Base-by-base conservation (phyloP, 169 alveolate genomes). In the Eimeria zaria region DNA sequence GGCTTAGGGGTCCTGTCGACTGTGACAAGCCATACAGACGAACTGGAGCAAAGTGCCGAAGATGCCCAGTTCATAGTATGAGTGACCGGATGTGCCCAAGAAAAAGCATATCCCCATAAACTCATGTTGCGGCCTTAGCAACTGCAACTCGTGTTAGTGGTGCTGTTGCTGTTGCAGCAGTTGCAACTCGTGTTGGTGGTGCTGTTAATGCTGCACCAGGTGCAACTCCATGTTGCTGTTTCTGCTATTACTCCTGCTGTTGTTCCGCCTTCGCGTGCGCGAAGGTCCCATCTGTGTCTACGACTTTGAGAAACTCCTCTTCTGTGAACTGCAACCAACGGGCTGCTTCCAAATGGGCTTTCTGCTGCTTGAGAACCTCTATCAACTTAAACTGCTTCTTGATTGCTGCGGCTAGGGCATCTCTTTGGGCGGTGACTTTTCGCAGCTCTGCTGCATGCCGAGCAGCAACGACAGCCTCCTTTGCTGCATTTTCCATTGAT, bases 311-410 rank as follows among this genome's bases (percentile, higher is more conserved):
- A 87, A 98, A 98, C 93, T 98, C 99, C 76, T 98, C 99, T 94
- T 98, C 99, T 62, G 98, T 98, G 93, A 98, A 98, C 20, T 97
- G 97, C 8, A 98, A 97, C 88, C 97, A 64, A 87, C 98, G 98
- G 9, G 99, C 99, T 24, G 98, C 98, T 92, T 98, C 99, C 71
- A 98, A 83, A 95, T 98, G 99, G 87, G 97, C 98, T 95, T 98
- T 98, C 91, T 98, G 98, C 73, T 98, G 97, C 94, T 98, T 98
- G n/a, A 98, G 97, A 48, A 98, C 96, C 92, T 98, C 98, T 64
- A 98, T 98, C 53, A 98, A 97, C 95, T 98, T 98, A 97, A 98
- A 97, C 93, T 98, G 98, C 88, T 98, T 98, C 97, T 98, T 98
- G 97, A 97, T 98, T 0, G 98, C 99, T 9, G 96, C 95, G 55